Evolutionary conservation across 1,284 basidiomycete genomes (phyloP).

Genomic region (Ustilago lituana): DNA sequence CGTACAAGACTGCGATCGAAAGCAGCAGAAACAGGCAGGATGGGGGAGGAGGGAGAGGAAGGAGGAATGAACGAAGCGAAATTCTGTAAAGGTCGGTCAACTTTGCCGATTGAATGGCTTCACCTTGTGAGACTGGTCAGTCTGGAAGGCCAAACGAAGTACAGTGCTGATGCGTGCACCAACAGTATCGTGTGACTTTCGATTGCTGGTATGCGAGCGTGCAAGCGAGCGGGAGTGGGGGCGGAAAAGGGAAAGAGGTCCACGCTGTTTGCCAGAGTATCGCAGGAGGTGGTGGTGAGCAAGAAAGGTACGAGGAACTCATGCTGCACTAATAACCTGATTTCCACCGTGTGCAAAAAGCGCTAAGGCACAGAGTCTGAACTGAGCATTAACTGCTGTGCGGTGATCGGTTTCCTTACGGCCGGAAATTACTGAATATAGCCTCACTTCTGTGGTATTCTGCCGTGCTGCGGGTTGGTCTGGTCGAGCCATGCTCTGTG

Average conservation of each 20-base stretch:
- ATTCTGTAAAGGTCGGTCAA: too few species aligned
- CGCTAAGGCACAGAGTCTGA: too few species aligned
- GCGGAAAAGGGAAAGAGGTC: neutral
- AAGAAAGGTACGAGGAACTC: neutral
- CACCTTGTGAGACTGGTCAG: too few species aligned
- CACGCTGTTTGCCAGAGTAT: neutral
- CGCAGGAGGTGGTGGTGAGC: constrained; percentile 4
- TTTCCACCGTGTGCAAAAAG: too few species aligned
- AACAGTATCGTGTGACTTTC: too few species aligned
- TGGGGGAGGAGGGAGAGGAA: neutral
- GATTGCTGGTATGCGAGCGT: neutral
- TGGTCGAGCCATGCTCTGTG: neutral
- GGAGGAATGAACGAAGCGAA: neutral
- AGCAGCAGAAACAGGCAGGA: constrained; percentile 4
- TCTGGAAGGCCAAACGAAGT: too few species aligned
- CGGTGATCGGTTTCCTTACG: constrained; percentile 2
- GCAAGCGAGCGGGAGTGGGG: neutral
- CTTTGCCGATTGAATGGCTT: too few species aligned
- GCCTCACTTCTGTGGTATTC: too few species aligned
- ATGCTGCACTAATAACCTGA: too few species aligned
- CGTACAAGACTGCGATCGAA: constrained; percentile 17
- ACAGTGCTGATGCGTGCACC: neutral
- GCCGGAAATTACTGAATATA: too few species aligned
- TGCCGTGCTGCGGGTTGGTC: neutral
- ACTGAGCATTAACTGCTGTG: constrained; percentile 8